Conservation (phyloP, 1,284 basidiomycete genomes). For the Mycena citricolor region DNA sequence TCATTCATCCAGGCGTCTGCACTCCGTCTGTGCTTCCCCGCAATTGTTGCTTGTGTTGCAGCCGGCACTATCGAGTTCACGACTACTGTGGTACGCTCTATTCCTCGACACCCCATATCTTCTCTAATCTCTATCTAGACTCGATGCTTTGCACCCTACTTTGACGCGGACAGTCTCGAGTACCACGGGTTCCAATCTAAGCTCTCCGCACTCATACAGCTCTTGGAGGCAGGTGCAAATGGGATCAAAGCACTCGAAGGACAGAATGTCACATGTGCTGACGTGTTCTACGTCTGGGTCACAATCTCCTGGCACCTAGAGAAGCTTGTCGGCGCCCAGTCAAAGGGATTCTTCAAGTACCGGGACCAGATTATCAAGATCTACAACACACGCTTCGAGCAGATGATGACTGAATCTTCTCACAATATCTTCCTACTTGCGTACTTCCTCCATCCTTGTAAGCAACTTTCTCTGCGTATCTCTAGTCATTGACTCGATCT, state of each 20-base stretch:
- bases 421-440: constrained; percentile 27
- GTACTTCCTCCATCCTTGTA: constrained; percentile 30
- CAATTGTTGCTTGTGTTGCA: constrained; percentile 8
- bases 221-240: constrained; percentile 24
- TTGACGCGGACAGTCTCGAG: constrained; percentile 19
- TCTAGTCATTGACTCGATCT: not conserved
- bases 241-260: constrained; percentile 28
- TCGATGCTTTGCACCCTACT: constrained; percentile 22
- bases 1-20: constrained; percentile 12
- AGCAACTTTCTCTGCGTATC: not conserved
- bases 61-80: constrained; percentile 10
- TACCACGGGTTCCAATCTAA: constrained; percentile 22
- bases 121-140: constrained; percentile 18
- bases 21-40: constrained; percentile 13
- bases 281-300: constrained; percentile 30
- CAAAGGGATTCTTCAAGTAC: not conserved
- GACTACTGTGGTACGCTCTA: constrained; percentile 9
- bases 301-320: constrained; percentile 28
- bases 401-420: constrained; percentile 32
- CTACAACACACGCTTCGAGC: constrained; percentile 27
- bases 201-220: constrained; percentile 21
- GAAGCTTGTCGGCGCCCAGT: constrained; percentile 19
- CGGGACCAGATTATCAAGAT: constrained; percentile 16
- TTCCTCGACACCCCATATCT: not conserved
- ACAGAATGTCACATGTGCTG: constrained; percentile 27